These are phyloP conservation scores for Trichoderma atrobrunneum DNA, from an alignment of 2,329 filamentous ascomycete species.

Conservation along the genomic window DNA sequence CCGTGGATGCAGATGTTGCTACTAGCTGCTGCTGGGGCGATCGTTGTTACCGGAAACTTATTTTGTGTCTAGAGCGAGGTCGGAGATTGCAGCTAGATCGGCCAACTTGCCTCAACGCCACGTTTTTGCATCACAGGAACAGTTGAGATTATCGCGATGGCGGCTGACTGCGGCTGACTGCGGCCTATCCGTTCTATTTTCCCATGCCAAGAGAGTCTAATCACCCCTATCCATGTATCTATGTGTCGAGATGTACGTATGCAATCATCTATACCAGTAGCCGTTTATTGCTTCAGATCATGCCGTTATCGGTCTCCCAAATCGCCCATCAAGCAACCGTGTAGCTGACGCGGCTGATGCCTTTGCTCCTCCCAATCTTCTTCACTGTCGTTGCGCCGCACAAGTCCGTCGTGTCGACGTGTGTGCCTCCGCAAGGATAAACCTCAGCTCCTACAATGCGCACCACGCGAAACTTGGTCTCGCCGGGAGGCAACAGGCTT, in stretches of 20 bases:
- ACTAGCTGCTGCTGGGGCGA: neutral
- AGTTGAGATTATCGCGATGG: neutral
- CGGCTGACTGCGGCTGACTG: neutral
- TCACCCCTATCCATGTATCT: neutral
- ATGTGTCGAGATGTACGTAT: too few relatives aligned
- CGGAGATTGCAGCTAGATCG: conserved; percentile 10
- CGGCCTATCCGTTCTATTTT: neutral
- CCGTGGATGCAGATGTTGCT: neutral
- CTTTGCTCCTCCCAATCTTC: conserved; percentile 65
- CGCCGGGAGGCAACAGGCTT: conserved; percentile 42
- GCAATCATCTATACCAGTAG: neutral
- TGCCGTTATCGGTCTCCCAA: neutral
- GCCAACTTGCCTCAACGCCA: neutral
- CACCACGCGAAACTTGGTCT: conserved; percentile 63
- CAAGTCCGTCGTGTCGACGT: conserved; percentile 59
- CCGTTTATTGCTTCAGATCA: neutral
- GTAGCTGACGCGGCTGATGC: conserved; percentile 58
- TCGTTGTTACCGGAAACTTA: neutral
- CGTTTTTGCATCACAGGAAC: conserved; percentile 5
- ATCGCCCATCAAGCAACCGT: conserved; percentile 18
- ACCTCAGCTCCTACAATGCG: conserved; percentile 65
- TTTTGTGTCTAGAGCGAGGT: neutral
- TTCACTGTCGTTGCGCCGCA: conserved; percentile 62
- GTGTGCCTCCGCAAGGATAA: conserved; percentile 74
- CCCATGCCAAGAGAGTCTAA: neutral